phyloP scores from a whole-genome alignment of 2,329 filamentous ascomycete genomes.

The Beauveria pseudobassiana region DNA sequence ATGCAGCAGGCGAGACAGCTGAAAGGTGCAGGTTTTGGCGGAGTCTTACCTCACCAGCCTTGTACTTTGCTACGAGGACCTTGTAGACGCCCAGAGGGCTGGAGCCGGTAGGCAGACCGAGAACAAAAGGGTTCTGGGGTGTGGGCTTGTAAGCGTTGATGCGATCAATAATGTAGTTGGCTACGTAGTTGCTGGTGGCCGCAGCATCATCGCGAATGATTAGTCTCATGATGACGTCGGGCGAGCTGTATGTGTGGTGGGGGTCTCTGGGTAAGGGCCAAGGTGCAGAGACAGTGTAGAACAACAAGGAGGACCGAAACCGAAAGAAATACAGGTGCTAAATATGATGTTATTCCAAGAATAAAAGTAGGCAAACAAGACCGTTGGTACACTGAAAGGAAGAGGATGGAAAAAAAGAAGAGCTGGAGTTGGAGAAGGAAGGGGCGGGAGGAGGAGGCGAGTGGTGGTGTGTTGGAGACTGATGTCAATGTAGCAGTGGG shows the following conservation, averaged over 20 bases:
- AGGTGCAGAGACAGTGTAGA: not conserved
- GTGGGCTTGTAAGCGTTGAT: conserved; percentile 73
- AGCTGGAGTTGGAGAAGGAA: conserved; percentile 9
- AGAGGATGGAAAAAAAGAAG: conserved; percentile 13
- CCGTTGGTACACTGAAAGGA: not conserved
- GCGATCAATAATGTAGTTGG: conserved; percentile 74
- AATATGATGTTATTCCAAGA: not conserved
- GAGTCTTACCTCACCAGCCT: conserved; percentile 48
- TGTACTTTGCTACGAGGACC: conserved; percentile 63
- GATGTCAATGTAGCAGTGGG: conserved; percentile 5
- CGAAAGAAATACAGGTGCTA: not conserved
- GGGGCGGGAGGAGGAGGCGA: not conserved
- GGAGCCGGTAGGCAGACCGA: conserved; percentile 77
- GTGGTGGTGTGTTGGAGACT: not conserved
- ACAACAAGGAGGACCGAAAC: not conserved
- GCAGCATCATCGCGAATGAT: conserved; percentile 70
- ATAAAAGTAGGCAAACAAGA: not conserved
- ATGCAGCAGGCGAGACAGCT: too few relatives aligned
- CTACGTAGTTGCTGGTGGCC: conserved; percentile 66
- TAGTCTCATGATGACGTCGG: conserved; percentile 57
- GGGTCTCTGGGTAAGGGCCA: not conserved
- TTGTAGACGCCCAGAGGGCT: conserved; percentile 74
- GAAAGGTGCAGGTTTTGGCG: not conserved
- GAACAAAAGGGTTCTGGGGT: conserved; percentile 65
- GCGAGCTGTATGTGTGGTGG: not conserved